phyloP scores from a whole-genome alignment of 805 yeast genomes.

The Dipodascus geniculatus region DNA sequence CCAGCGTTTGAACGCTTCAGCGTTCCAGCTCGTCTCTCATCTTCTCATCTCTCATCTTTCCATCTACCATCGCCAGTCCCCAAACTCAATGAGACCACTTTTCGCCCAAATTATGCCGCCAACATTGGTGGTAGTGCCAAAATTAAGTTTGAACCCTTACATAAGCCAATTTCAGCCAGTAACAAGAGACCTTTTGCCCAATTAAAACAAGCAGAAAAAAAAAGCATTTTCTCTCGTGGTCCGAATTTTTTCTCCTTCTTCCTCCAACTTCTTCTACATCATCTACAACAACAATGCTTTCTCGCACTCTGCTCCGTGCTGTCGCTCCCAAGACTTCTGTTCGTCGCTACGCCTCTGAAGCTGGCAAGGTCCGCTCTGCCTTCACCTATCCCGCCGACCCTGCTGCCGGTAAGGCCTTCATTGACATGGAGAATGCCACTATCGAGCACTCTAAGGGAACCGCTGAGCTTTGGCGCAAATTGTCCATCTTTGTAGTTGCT shows the following conservation, averaged over 20 bases:
- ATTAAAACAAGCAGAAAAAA: background rate
- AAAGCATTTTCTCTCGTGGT: background rate
- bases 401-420: conserved; percentile 63
- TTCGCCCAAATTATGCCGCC: background rate
- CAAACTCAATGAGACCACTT: background rate
- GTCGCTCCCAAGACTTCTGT: background rate
- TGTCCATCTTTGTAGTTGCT: conserved; percentile 65
- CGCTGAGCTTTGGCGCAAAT: conserved; percentile 72
- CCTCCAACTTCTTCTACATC: background rate
- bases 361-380: conserved; percentile 2
- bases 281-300: background rate
- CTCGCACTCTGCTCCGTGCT: background rate
- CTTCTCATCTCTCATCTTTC: too few relatives aligned
- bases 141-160: background rate
- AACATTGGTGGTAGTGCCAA: background rate
- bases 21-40: too few relatives aligned
- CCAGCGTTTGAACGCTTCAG: too few relatives aligned
- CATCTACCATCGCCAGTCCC: too few relatives aligned
- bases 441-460: conserved; percentile 72
- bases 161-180: background rate
- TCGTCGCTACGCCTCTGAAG: background rate
- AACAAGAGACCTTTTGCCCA: background rate
- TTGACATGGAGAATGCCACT: conserved; percentile 48
- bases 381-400: conserved; percentile 28
- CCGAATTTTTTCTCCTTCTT: background rate